phyloP scores from a whole-genome alignment of 495 filamentous ascomycete species.

The Friedmanniomyces endolithicus region DNA sequence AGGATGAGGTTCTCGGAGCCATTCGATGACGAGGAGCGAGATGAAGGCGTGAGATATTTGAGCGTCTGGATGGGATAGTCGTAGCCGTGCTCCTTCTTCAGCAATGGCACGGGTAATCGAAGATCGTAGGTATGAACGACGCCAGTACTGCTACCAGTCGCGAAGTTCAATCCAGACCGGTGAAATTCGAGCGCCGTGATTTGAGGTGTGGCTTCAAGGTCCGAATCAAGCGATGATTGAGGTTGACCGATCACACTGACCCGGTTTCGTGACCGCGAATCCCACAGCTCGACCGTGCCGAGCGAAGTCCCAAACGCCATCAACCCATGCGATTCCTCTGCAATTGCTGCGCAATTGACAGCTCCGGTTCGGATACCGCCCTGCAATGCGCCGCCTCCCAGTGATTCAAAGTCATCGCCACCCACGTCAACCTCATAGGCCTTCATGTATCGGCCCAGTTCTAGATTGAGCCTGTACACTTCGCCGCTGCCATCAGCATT shows the following conservation, averaged over 20 bases:
- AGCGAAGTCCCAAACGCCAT: constrained; percentile 89
- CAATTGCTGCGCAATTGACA: constrained; percentile 82
- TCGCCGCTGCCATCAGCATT: constrained; percentile 75
- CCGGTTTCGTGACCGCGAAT: constrained; percentile 66
- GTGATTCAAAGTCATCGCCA: constrained; percentile 56
- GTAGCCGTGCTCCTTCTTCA: constrained; percentile 92
- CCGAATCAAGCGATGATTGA: constrained; percentile 31
- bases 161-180: constrained; percentile 70
- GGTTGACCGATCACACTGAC: constrained; percentile 54
- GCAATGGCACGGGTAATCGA: constrained; percentile 68
- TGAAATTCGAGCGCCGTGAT: constrained; percentile 83
- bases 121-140: constrained; percentile 90
- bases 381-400: constrained; percentile 57
- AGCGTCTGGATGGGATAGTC: constrained; percentile 86
- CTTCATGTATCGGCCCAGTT: constrained; percentile 80
- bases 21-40: constrained; percentile 45
- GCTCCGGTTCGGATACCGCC: constrained; percentile 68
- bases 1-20: constrained; percentile 72
- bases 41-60: constrained; percentile 68
- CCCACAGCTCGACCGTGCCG: constrained; percentile 96
- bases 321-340: constrained; percentile 80
- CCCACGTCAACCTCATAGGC: constrained; percentile 72
- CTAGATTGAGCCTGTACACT: constrained; percentile 84
- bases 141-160: constrained; percentile 76
- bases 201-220: constrained; percentile 44